Percentiles rank a stretch among this genome's conserved stretches.
Conservation (phyloP, 2,329 filamentous ascomycete species). For the Ustulina deusta region DNA sequence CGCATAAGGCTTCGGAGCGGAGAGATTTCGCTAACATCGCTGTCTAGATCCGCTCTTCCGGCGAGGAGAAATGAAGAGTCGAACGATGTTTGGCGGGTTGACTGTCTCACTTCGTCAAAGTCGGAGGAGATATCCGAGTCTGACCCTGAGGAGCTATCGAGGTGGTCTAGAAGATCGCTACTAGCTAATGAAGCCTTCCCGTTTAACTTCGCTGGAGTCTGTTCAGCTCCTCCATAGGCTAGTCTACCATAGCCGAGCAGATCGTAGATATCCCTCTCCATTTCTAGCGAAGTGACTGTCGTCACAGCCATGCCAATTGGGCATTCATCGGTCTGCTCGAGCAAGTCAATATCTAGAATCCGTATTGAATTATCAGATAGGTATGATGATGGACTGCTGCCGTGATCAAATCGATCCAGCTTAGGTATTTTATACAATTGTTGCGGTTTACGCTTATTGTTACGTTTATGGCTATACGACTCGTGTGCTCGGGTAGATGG, state of each 20-base stretch:
- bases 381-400: background rate
- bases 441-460: background rate
- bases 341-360: slow-evolving; percentile 1
- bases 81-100: slow-evolving; percentile 30
- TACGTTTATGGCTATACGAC: background rate
- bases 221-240: background rate
- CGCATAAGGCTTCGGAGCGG: background rate
- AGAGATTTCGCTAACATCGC: background rate
- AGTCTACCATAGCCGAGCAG: slow-evolving; percentile 20
- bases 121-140: slow-evolving; percentile 24
- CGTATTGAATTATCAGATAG: background rate
- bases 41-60: background rate
- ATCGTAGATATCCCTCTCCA: slow-evolving; percentile 34
- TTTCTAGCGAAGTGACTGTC: slow-evolving; percentile 19
- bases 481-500: background rate
- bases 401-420: background rate
- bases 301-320: background rate
- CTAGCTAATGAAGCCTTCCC: slow-evolving; percentile 1
- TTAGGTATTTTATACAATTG: slow-evolving; percentile 17
- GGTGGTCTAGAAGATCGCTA: background rate
- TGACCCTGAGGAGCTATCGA: slow-evolving; percentile 23
- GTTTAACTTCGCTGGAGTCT: background rate
- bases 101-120: slow-evolving; percentile 28
- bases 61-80: slow-evolving; percentile 3
- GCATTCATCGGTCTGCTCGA: background rate